Evolutionary conservation across 495 filamentous ascomycete genomes (phyloP).

Genomic region (Jackrogersella multiformis): DNA sequence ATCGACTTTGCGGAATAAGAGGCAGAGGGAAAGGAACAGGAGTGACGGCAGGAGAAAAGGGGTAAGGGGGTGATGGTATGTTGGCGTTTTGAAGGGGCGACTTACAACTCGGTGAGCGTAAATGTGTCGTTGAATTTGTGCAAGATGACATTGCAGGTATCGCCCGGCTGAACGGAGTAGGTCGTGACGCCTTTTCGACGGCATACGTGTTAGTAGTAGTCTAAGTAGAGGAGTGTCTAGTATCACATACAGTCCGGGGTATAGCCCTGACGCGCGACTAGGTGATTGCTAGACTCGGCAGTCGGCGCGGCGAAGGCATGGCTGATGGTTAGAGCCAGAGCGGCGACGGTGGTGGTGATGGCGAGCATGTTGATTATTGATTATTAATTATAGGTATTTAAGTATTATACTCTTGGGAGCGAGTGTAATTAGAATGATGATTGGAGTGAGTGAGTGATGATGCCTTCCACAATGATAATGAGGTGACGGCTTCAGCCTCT

Average conservation of each 20-base stretch:
- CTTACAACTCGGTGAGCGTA: slow-evolving; percentile 39
- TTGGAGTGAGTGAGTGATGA: slow-evolving; percentile 19
- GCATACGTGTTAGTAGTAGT: not conserved
- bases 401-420: slow-evolving; percentile 3
- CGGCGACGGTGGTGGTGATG: slow-evolving; percentile 29
- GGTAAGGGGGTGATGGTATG: not conserved
- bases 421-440: slow-evolving; percentile 7
- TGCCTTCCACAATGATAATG: slow-evolving; percentile 15
- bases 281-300: slow-evolving; percentile 13
- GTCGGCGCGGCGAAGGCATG: slow-evolving; percentile 21
- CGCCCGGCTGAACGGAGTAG: slow-evolving; percentile 36
- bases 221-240: not conserved
- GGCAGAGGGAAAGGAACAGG: not conserved
- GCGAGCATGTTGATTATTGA: slow-evolving; percentile 37
- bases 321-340: slow-evolving; percentile 31
- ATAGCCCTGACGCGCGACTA: slow-evolving; percentile 42
- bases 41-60: not conserved
- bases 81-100: too few relatives aligned
- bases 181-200: slow-evolving; percentile 24
- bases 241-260: slow-evolving; percentile 25
- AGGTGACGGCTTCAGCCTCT: slow-evolving; percentile 26
- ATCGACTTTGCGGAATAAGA: too few relatives aligned
- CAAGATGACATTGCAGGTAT: slow-evolving; percentile 37
- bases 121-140: slow-evolving; percentile 23
- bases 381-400: slow-evolving; percentile 27